Percentiles rank a stretch among this genome's conserved stretches.
Conservation (phyloP, 352 stramenopile genomes). For the Pythium insidiosum region DNA sequence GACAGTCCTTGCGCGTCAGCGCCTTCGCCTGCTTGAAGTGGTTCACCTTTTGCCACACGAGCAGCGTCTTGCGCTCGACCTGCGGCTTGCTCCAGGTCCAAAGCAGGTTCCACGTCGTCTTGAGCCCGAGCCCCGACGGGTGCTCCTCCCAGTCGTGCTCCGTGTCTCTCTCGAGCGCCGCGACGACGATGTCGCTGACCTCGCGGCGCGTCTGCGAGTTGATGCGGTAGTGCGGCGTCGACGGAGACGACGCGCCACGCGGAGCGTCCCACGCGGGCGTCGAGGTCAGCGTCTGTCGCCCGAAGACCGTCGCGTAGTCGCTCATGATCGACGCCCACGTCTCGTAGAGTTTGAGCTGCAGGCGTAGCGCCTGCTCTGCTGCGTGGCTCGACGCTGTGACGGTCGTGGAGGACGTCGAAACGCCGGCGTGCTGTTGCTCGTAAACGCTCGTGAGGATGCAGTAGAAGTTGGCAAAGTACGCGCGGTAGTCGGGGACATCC, state of each 20-base stretch:
- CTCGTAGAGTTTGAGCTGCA: constrained; percentile 77
- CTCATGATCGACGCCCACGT: constrained; percentile 81
- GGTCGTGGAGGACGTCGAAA: not conserved
- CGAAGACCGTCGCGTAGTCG: constrained; percentile 83
- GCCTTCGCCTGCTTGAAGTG: constrained; percentile 88
- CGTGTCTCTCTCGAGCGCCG: constrained; percentile 52
- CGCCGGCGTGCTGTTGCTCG: constrained; percentile 28
- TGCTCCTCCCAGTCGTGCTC: constrained; percentile 67
- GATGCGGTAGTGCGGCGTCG: constrained; percentile 65
- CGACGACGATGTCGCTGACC: constrained; percentile 77
- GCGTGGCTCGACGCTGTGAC: not conserved
- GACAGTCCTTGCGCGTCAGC: constrained; percentile 91
- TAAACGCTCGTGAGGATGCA: constrained; percentile 71
- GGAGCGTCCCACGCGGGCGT: constrained; percentile 10
- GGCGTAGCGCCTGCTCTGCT: constrained; percentile 39
- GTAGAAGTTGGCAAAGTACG: constrained; percentile 62
- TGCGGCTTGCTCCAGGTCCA: constrained; percentile 89
- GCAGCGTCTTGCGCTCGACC: constrained; percentile 73
- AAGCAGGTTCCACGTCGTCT: constrained; percentile 88
- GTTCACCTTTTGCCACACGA: constrained; percentile 93
- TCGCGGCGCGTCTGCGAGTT: constrained; percentile 68
- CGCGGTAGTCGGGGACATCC: constrained; percentile 40
- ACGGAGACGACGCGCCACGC: constrained; percentile 17
- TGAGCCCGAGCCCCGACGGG: constrained; percentile 67
- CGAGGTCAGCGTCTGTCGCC: too few species aligned